Base-by-base conservation (phyloP, 805 yeast genomes). In the Saturnispora galanensis region DNA sequence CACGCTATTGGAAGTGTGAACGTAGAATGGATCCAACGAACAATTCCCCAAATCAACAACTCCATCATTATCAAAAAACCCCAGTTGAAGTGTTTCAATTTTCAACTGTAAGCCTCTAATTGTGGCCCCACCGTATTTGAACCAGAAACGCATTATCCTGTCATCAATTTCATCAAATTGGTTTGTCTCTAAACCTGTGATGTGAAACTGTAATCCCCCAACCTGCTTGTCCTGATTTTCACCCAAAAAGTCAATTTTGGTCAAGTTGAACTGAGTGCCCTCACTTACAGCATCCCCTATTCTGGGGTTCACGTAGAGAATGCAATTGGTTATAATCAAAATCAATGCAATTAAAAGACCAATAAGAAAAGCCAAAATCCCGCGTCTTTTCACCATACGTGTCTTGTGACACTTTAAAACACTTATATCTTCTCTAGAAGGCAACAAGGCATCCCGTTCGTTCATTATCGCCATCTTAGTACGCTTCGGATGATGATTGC, bases 61-160 rank as follows among this genome's bases (percentile, higher is more conserved):
- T 10, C 30, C 36, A 18, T 13, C 21, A 16, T 46, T 41, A 12
- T 57, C 59, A 16, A 53, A 60, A 17, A 54, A 33, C 3, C 15
- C 43, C 42, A 68, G 38, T 21, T 62, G 60, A 18, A 67, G 47
- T 7, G 60, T 50, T 33, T 61, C 60, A 34, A 66, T 42, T 26
- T 59, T 55, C 16, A 68, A 42, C 28, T 56, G 53, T 4, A 66
- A 55, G 10, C 50, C 48, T 38, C 60, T 49, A 10, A 65, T 30
- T 0, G 56, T 1, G n/a, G 50, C 52, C 0, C 71, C 69, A 2
- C 67, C 70, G 1, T 55, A 30, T 39, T 57, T 54, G 44, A 68
- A 60, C 45, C 65, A 47, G 1, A 33, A 21, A 29, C 54, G 50
- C 4, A 55, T 58, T 35, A 56, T 51, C 1, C 47, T 13, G 45